A percentile compares a stretch with the other conserved stretches of the same genome.
Conservation (phyloP, 345 rosid genomes). For the Salix koriyanagi region DNA sequence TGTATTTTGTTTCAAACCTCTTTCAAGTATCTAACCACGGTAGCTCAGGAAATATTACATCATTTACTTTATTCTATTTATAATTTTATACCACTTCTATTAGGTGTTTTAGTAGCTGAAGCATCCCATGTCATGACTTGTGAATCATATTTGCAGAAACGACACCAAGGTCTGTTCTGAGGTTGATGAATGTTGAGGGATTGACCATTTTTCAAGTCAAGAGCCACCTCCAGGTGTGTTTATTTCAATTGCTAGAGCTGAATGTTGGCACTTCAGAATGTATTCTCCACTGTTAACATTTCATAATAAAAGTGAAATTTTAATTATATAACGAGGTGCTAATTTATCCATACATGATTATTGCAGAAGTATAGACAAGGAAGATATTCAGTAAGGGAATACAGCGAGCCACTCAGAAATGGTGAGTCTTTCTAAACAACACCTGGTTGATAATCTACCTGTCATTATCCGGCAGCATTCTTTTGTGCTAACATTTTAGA, state of each 20-base stretch:
- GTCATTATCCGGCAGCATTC: too few species aligned
- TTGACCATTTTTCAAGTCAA: slow-evolving; percentile 25
- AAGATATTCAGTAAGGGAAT: not conserved
- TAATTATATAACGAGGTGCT: not conserved
- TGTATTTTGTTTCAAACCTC: not conserved
- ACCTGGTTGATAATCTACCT: too few species aligned
- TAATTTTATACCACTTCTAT: not conserved
- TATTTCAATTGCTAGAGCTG: not conserved
- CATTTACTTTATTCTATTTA: not conserved
- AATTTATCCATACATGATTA: not conserved
- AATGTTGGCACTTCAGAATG: not conserved
- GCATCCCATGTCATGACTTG: not conserved
- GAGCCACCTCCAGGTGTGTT: slow-evolving; percentile 32
- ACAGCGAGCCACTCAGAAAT: not conserved
- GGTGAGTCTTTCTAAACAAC: slow-evolving; percentile 8
- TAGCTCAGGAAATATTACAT: not conserved
- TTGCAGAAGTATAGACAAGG: slow-evolving; percentile 32
- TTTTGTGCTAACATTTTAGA: too few species aligned
- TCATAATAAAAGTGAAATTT: not conserved
- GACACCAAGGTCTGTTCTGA: slow-evolving; percentile 19
- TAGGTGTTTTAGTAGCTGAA: not conserved
- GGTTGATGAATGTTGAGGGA: slow-evolving; percentile 19
- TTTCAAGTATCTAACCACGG: not conserved
- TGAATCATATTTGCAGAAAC: slow-evolving; percentile 28
- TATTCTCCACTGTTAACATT: not conserved